Evolutionary conservation across 345 rosid genomes (phyloP), one percentile per base, ranked within the genome.

Genomic region (Gossypium arboreum): DNA sequence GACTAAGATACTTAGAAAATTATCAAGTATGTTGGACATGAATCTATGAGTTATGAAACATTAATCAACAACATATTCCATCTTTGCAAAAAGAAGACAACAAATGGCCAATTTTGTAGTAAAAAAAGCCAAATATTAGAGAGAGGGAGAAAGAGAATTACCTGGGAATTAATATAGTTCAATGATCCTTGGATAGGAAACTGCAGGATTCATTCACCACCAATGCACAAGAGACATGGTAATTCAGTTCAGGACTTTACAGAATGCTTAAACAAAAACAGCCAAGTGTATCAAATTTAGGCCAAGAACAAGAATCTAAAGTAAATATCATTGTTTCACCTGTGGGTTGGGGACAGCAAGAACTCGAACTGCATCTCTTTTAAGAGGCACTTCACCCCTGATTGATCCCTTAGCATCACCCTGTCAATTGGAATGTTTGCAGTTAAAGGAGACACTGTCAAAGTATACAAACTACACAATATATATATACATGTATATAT

Each of bases 401-500:
- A 84, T 88, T 41, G 93, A 85, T 78, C 93, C 96, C 76, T 86
- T 91, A 61, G 86, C 77, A 78, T 91, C 96, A 16, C 96, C 96
- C 93, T 91, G 80, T 56, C 74, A 76, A 50, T 55, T 65, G 68
- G 63, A 76, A 72, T 24, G 52, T 71, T 66, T 48, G 68, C 68
- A 22, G 54, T 58, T 52, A 0, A 51, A 65, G 18, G 10, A 24
- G 25, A 12, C 11, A 7, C n/a, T 22, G 13, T 22, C 55, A 25
- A n/a, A 63, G 41, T 34, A 63, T 9, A 20, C 27, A 56, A 12
- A 20, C 55, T 12, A 67, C 7, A 45, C 10, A 3, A 10, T 52
- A 2, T 52, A 51, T 51, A 15, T 1, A 56, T 56, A 10, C 3
- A 2, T 18, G 25, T n/a, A 7, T 9, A 7, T 7, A 11, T 50